phyloP scores from a whole-genome alignment of 495 filamentous ascomycete species.

The Collariella sp. region DNA sequence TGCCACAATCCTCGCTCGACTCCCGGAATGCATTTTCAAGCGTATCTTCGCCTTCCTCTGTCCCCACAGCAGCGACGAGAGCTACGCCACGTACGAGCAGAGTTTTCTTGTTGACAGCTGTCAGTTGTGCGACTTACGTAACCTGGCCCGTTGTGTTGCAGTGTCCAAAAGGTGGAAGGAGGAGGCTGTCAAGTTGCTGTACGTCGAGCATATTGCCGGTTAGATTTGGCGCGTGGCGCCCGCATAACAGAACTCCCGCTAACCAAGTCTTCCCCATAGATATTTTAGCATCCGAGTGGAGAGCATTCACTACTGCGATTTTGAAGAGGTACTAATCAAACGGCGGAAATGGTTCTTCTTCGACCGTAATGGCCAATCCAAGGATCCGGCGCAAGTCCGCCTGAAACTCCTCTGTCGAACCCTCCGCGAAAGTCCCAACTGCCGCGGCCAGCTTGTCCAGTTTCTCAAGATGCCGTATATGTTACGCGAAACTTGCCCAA shows the following conservation, averaged over 20 bases:
- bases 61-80: conserved; percentile 69
- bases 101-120: conserved; percentile 76
- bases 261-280: conserved; percentile 40
- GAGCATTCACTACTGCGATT: conserved; percentile 86
- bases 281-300: conserved; percentile 90
- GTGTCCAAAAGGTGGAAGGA: conserved; percentile 66
- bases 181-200: conserved; percentile 52
- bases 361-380: conserved; percentile 63
- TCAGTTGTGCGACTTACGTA: conserved; percentile 91
- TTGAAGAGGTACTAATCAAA: conserved; percentile 69
- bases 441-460: conserved; percentile 56
- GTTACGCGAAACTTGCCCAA: conserved; percentile 79
- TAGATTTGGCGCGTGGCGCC: no score
- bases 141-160: conserved; percentile 69
- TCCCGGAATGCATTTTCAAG: conserved; percentile 57
- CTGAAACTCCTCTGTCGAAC: conserved; percentile 71
- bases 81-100: conserved; percentile 73
- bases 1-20: conserved; percentile 28
- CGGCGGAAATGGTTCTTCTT: conserved; percentile 63
- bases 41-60: conserved; percentile 75
- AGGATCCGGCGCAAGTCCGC: conserved; percentile 68
- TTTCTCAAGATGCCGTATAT: conserved; percentile 92
- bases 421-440: conserved; percentile 60
- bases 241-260: not conserved
- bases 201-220: no score